phyloP scores from a whole-genome alignment of 176 grass and related monocot genomes.

The Panicum miliaceum region DNA sequence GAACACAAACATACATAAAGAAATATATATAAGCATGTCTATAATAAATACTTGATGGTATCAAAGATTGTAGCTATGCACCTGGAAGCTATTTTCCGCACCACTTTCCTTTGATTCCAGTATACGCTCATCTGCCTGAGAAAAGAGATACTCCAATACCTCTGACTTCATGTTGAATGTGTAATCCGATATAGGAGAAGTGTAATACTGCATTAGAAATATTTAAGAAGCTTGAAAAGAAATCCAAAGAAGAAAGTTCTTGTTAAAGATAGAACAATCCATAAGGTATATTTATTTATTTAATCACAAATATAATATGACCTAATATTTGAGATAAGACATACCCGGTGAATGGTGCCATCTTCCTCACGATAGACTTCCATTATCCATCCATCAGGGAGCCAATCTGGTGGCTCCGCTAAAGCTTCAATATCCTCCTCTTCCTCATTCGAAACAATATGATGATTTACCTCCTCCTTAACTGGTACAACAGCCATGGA shows the following conservation, averaged over 20 bases:
- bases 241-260: neutral
- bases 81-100: neutral
- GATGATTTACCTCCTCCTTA: neutral
- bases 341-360: constrained; percentile 40
- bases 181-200: constrained; percentile 38
- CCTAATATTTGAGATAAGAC: neutral
- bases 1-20: neutral
- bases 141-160: constrained; percentile 44
- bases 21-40: neutral
- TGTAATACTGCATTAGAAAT: constrained; percentile 40
- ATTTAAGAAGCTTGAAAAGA: neutral
- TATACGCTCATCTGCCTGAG: constrained; percentile 33
- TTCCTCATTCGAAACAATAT: neutral
- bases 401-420: neutral
- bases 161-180: constrained; percentile 38
- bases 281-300: neutral
- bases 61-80: neutral
- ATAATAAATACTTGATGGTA: neutral
- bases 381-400: constrained; percentile 22
- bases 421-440: neutral
- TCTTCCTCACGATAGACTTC: neutral
- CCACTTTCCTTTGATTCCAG: constrained; percentile 4
- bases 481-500: neutral
- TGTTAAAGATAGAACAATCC: neutral
- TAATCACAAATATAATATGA: neutral